These are phyloP conservation scores for Pseudogymnoascus sp. DNA, from an alignment of 2,329 filamentous ascomycete genomes.

Conservation along the genomic window DNA sequence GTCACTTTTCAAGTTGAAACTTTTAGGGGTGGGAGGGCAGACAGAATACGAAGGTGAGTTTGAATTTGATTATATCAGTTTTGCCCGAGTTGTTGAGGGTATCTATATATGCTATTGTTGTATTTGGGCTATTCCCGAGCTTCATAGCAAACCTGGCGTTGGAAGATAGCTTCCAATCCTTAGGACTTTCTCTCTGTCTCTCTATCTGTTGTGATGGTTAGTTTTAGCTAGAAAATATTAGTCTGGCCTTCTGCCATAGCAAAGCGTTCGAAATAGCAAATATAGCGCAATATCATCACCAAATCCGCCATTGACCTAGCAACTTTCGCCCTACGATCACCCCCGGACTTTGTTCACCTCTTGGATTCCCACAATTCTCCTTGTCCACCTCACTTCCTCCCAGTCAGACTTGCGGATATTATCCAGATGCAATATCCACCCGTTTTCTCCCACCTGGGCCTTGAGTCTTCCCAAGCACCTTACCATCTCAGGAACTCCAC, in stretches of 20 bases:
- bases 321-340: background rate
- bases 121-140: background rate
- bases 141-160: background rate
- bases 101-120: background rate
- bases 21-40: background rate
- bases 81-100: background rate
- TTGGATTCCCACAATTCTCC: slow-evolving; percentile 16
- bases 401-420: slow-evolving; percentile 45
- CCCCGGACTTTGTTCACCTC: background rate
- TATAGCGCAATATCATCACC: background rate
- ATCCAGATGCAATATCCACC: slow-evolving; percentile 37
- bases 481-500: slow-evolving; percentile 31
- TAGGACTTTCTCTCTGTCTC: no score
- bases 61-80: background rate
- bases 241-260: background rate
- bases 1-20: background rate
- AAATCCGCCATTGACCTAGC: background rate
- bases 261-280: background rate
- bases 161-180: background rate
- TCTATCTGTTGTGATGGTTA: background rate
- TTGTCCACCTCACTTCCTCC: slow-evolving; percentile 46
- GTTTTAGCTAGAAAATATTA: background rate
- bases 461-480: slow-evolving; percentile 43
- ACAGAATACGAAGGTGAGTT: background rate
- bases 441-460: slow-evolving; percentile 31